Evolutionary conservation across 805 yeast species (phyloP).

Genomic region (Candida tibetensis): DNA sequence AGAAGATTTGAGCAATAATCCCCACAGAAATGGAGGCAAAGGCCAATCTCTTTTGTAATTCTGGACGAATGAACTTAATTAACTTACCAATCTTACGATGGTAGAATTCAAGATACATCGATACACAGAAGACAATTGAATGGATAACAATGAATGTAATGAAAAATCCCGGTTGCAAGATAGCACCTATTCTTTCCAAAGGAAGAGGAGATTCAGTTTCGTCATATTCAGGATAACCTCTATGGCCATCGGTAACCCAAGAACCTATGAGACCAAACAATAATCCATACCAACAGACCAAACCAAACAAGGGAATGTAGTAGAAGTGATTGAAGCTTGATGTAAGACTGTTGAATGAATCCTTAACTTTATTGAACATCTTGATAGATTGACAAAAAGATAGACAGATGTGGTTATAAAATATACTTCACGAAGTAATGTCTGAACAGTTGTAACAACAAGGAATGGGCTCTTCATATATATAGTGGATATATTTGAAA

Average conservation of each 20-base stretch:
- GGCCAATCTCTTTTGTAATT: constrained; percentile 22
- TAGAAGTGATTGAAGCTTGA: constrained; percentile 25
- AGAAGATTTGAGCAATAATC: constrained; percentile 21
- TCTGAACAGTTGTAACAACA: not conserved
- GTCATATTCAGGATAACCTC: constrained; percentile 20
- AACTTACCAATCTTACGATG: constrained; percentile 28
- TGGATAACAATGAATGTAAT: constrained; percentile 20
- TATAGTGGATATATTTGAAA: no score
- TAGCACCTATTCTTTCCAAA: constrained; percentile 24
- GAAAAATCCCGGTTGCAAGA: constrained; percentile 22
- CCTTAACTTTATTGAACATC: constrained; percentile 7
- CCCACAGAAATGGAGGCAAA: constrained; percentile 22
- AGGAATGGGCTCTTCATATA: not conserved
- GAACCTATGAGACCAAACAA: constrained; percentile 19
- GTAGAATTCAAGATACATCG: constrained; percentile 26
- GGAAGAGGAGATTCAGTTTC: constrained; percentile 22
- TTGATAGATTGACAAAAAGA: no score
- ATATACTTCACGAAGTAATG: not conserved
- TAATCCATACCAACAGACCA: constrained; percentile 23
- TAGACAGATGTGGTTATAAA: not conserved
- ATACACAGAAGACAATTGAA: constrained; percentile 19
- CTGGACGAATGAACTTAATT: constrained; percentile 25
- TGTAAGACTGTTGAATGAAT: constrained; percentile 13
- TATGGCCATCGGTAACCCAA: constrained; percentile 20
- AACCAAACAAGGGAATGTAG: constrained; percentile 24